Conservation (phyloP, 345 rosid genomes). For the Lepidium aucheri region DNA sequence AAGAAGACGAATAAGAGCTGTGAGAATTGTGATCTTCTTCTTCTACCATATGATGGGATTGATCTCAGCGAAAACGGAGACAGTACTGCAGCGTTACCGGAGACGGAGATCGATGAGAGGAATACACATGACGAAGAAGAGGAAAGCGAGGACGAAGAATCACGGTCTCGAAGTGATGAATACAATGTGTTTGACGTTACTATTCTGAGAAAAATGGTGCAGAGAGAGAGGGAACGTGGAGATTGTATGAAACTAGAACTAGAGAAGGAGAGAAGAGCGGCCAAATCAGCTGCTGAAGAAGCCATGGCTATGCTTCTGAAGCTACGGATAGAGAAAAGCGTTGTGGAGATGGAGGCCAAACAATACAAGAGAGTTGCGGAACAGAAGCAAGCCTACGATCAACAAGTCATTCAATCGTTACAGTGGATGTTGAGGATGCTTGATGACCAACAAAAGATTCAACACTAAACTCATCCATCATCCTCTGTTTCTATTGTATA, state of each 20-base stretch:
- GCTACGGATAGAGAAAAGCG: constrained; percentile 63
- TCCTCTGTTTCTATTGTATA: not conserved
- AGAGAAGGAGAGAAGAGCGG: constrained; percentile 68
- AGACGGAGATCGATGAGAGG: constrained; percentile 11
- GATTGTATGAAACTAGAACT: constrained; percentile 39
- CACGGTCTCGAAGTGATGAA: constrained; percentile 32
- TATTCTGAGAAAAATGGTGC: constrained; percentile 50
- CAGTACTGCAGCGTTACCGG: not conserved
- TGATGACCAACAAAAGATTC: constrained; percentile 25
- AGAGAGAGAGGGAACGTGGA: constrained; percentile 47
- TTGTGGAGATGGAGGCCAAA: constrained; percentile 48
- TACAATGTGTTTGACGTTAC: constrained; percentile 46
- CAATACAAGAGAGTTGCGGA: constrained; percentile 49
- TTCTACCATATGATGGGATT: constrained; percentile 5
- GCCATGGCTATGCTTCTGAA: constrained; percentile 82
- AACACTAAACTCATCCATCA: not conserved
- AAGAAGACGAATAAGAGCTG: not conserved
- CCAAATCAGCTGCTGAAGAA: constrained; percentile 65
- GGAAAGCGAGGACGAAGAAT: constrained; percentile 18
- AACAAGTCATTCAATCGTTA: constrained; percentile 52
- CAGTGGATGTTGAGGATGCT: constrained; percentile 45
- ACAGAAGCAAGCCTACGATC: constrained; percentile 46
- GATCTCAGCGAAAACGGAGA: constrained; percentile 11
- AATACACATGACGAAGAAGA: not conserved
- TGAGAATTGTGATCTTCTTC: constrained; percentile 7